Evolutionary conservation across 2,329 filamentous ascomycete species (phyloP).

Genomic region (Exophiala sp.): DNA sequence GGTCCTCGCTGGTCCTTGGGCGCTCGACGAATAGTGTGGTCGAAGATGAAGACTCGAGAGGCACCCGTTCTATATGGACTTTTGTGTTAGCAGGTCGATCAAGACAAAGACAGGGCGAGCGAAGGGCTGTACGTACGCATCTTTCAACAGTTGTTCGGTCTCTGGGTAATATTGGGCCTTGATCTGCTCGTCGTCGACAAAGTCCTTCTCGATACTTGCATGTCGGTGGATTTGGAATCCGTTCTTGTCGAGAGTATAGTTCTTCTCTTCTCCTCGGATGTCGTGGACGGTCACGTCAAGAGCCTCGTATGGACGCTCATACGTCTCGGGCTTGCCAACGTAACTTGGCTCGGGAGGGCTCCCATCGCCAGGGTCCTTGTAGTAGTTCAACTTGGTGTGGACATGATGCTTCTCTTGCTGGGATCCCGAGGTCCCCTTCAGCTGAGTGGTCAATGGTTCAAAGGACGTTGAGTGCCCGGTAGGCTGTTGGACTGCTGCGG

Average conservation of each 20-base stretch:
- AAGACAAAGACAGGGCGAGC: slow-evolving; percentile 17
- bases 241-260: slow-evolving; percentile 39
- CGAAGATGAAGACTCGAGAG: slow-evolving; percentile 54
- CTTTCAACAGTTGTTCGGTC: slow-evolving; percentile 35
- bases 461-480: slow-evolving; percentile 28
- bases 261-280: slow-evolving; percentile 41
- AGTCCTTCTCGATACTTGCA: slow-evolving; percentile 34
- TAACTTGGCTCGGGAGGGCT: slow-evolving; percentile 27
- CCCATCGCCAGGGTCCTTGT: slow-evolving; percentile 30
- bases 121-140: slow-evolving; percentile 26
- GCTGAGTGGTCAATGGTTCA: slow-evolving; percentile 22
- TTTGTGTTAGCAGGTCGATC: slow-evolving; percentile 10
- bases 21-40: slow-evolving; percentile 54
- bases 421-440: slow-evolving; percentile 3
- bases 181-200: slow-evolving; percentile 35
- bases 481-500: slow-evolving; percentile 27
- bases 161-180: slow-evolving; percentile 35
- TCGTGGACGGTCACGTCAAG: slow-evolving; percentile 37
- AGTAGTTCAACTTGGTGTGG: slow-evolving; percentile 28
- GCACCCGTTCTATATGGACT: slow-evolving; percentile 49
- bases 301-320: slow-evolving; percentile 27
- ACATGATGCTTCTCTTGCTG: slow-evolving; percentile 27
- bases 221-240: slow-evolving; percentile 38
- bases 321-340: slow-evolving; percentile 30
- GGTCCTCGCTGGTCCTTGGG: slow-evolving; percentile 30